A percentile compares a stretch with the other conserved stretches of the same genome.
These are phyloP conservation scores for Cyberlindnera petersonii DNA, from an alignment of 805 yeast species.

Conservation along the genomic window DNA sequence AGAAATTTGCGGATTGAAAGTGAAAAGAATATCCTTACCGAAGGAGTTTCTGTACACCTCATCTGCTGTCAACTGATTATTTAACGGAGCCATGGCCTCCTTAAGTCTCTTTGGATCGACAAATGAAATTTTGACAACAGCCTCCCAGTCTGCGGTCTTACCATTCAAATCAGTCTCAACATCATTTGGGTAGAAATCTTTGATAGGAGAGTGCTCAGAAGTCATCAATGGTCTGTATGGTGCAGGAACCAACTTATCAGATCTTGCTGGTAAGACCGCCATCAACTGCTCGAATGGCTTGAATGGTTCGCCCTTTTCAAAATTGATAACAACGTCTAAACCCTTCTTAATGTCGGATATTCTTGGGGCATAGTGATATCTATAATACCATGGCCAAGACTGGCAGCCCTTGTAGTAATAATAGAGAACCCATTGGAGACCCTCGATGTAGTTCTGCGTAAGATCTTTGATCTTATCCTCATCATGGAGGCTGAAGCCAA, in stretches of 20 bases:
- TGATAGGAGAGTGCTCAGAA: constrained; percentile 79
- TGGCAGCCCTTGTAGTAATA: constrained; percentile 89
- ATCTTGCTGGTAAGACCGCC: constrained; percentile 90
- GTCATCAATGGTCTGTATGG: constrained; percentile 80
- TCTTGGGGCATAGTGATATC: constrained; percentile 90
- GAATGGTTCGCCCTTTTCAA: constrained; percentile 75
- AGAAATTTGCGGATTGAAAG: constrained; percentile 72
- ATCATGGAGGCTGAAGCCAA: constrained; percentile 59
- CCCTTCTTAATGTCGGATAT: constrained; percentile 83
- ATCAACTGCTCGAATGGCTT: constrained; percentile 92
- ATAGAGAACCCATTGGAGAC: constrained; percentile 93
- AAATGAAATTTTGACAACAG: constrained; percentile 87
- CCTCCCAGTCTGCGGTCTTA: constrained; percentile 96
- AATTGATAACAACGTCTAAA: constrained; percentile 55
- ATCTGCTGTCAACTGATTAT: constrained; percentile 57
- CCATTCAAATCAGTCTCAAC: constrained; percentile 91
- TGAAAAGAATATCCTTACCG: constrained; percentile 66
- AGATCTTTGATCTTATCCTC: constrained; percentile 56
- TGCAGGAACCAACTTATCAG: constrained; percentile 71
- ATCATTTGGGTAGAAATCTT: constrained; percentile 85
- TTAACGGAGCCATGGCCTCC: constrained; percentile 66
- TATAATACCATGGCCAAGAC: constrained; percentile 95
- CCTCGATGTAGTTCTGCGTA: constrained; percentile 83
- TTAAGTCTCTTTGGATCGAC: constrained; percentile 79
- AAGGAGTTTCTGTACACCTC: constrained; percentile 71